Conservation (phyloP, 1,139 yeast genomes). For the Scheffersomyces parashehatae region DNA sequence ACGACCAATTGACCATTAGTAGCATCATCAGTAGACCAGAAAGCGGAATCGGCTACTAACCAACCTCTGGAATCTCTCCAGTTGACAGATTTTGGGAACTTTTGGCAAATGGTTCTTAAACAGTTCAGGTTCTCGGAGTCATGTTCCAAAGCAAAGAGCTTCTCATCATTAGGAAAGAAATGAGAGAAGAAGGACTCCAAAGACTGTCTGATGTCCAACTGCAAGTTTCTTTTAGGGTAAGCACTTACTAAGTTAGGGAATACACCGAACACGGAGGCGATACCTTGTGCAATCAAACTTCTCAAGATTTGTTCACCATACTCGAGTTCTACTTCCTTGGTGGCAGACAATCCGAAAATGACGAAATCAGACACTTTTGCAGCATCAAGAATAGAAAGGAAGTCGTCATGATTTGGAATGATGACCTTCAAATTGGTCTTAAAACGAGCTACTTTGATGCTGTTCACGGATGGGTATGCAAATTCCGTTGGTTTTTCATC, state of each 20-base stretch:
- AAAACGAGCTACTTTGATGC: constrained; percentile 59
- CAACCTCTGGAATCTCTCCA: constrained; percentile 96
- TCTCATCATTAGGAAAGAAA: constrained; percentile 87
- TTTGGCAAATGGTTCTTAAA: constrained; percentile 77
- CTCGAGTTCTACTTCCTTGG: constrained; percentile 72
- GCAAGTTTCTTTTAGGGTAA: constrained; percentile 76
- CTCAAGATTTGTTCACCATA: constrained; percentile 89
- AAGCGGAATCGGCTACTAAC: constrained; percentile 67
- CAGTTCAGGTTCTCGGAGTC: constrained; percentile 70
- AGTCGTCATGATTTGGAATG: constrained; percentile 68
- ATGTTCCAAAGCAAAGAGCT: constrained; percentile 69
- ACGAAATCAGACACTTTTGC: constrained; percentile 89
- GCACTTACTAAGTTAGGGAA: constrained; percentile 70
- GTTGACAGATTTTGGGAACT: constrained; percentile 76
- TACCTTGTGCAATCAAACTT: constrained; percentile 90
- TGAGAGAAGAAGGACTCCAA: constrained; percentile 80
- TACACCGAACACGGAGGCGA: constrained; percentile 78
- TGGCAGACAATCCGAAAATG: constrained; percentile 81
- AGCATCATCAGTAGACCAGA: constrained; percentile 42
- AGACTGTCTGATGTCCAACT: constrained; percentile 75
- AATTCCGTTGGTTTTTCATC: constrained; percentile 25
- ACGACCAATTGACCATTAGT: constrained; percentile 48
- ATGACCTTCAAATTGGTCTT: constrained; percentile 75
- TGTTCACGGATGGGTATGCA: constrained; percentile 48
- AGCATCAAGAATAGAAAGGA: constrained; percentile 76